phyloP scores from a whole-genome alignment of 176 grass and related monocot genomes.

The Phyllostachys edulis region DNA sequence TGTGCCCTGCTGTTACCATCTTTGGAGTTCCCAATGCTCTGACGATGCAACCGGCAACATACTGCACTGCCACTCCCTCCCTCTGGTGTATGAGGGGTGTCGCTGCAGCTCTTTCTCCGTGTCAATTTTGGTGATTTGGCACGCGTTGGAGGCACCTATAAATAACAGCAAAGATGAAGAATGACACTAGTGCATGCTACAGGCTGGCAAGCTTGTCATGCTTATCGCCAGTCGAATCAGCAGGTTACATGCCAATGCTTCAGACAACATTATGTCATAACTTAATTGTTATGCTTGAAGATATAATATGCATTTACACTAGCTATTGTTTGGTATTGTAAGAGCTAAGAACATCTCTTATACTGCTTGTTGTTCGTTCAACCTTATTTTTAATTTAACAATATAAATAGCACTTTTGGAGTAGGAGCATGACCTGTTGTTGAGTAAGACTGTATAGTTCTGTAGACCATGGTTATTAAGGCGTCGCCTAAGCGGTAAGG shows the following conservation, averaged over 20 bases:
- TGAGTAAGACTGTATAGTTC: neutral
- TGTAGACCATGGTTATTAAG: too few species aligned
- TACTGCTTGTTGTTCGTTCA: neutral
- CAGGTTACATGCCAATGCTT: too few species aligned
- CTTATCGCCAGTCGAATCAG: neutral
- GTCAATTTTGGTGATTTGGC: conserved; percentile 83
- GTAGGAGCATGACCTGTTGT: too few species aligned
- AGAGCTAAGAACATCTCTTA: neutral
- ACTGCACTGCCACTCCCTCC: conserved; percentile 38
- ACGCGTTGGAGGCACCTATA: conserved; percentile 79
- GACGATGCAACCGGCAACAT: conserved; percentile 60
- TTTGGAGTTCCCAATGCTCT: conserved; percentile 63
- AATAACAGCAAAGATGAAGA: conserved; percentile 15
- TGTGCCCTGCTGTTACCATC: conserved; percentile 46
- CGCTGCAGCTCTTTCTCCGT: conserved; percentile 79
- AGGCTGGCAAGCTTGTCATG: neutral
- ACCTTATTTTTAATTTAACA: neutral
- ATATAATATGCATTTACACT: conserved; percentile 3
- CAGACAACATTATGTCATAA: too few species aligned
- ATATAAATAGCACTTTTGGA: conserved; percentile 7
- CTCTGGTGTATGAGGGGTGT: conserved; percentile 49
- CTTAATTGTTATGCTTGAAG: too few species aligned
- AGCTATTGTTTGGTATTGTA: neutral
- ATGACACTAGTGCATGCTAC: neutral
- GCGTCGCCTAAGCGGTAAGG: too few species aligned